phyloP scores from a whole-genome alignment of 345 rosid species.

The Bruguiera parviflora region DNA sequence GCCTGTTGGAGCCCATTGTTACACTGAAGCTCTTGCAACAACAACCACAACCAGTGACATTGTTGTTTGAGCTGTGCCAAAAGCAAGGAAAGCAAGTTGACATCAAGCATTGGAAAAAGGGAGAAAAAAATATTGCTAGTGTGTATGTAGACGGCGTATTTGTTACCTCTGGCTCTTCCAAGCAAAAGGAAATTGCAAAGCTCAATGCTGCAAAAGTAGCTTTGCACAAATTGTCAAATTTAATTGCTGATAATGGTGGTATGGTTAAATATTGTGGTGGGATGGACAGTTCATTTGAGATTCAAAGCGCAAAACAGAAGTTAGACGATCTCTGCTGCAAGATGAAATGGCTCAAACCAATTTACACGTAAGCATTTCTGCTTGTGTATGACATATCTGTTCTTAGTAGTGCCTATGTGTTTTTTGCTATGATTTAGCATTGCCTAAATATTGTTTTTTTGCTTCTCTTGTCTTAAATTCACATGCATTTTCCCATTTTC shows the following conservation, averaged over 20 bases:
- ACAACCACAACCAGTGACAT: slow-evolving; percentile 69
- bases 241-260: slow-evolving; percentile 12
- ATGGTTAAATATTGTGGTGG: slow-evolving; percentile 1
- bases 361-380: slow-evolving; percentile 43
- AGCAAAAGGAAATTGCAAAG: slow-evolving; percentile 63
- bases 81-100: slow-evolving; percentile 53
- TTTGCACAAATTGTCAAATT: slow-evolving; percentile 36
- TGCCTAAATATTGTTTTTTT: no score
- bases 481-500: no score
- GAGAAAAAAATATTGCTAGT: slow-evolving; percentile 32
- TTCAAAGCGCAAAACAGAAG: slow-evolving; percentile 60
- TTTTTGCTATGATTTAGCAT: no score
- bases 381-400: not conserved
- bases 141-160: slow-evolving; percentile 50
- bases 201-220: slow-evolving; percentile 64
- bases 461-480: no score
- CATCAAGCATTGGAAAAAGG: slow-evolving; percentile 38
- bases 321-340: slow-evolving; percentile 50
- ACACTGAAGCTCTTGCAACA: slow-evolving; percentile 48
- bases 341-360: slow-evolving; percentile 68
- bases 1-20: slow-evolving; percentile 64
- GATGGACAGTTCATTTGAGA: slow-evolving; percentile 22
- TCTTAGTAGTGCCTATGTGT: no score
- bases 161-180: slow-evolving; percentile 50
- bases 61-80: slow-evolving; percentile 57